phyloP scores from a whole-genome alignment of 2,329 filamentous ascomycete genomes.

The Botrytis pseudocinerea region DNA sequence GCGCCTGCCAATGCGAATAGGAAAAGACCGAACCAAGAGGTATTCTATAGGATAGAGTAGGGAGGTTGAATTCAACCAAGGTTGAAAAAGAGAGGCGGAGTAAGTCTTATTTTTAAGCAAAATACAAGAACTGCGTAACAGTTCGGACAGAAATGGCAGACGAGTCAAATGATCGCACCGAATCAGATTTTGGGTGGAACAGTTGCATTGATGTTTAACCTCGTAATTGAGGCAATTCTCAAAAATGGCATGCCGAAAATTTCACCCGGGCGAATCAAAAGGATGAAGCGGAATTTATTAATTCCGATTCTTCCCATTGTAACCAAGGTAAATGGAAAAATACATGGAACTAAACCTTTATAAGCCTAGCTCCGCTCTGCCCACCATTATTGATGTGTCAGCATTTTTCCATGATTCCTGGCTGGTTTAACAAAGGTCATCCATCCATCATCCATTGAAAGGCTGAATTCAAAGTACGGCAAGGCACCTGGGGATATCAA shows the following conservation, averaged over 20 bases:
- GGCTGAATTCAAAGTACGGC: not conserved
- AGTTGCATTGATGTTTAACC: not conserved
- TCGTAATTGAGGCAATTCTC: slow-evolving; percentile 5
- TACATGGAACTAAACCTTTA: not conserved
- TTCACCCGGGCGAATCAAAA: not conserved
- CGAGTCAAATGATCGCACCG: slow-evolving; percentile 23
- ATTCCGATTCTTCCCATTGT: slow-evolving; percentile 13
- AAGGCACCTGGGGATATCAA: slow-evolving; percentile 5
- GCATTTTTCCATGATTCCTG: slow-evolving; percentile 9
- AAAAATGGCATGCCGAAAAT: not conserved
- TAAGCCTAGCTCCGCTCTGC: fast-evolving
- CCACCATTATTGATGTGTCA: slow-evolving; percentile 5
- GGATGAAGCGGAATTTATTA: slow-evolving; percentile 12
- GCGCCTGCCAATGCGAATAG: slow-evolving; percentile 46
- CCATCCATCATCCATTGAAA: not conserved
- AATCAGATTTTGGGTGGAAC: slow-evolving; percentile 23
- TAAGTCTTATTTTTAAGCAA: slow-evolving; percentile 45
- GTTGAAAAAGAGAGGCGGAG: slow-evolving; percentile 48
- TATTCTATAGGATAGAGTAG: not conserved
- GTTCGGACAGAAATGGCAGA: slow-evolving; percentile 18
- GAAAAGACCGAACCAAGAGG: slow-evolving; percentile 18
- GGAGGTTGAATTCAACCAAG: slow-evolving; percentile 4
- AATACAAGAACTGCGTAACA: slow-evolving; percentile 21
- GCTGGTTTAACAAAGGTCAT: slow-evolving; percentile 5
- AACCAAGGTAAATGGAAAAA: not conserved